Percentiles rank a stretch among this genome's conserved stretches.
phyloP scores from a whole-genome alignment of 202 grass and related monocot species.

The Brachypodium distachyon region DNA sequence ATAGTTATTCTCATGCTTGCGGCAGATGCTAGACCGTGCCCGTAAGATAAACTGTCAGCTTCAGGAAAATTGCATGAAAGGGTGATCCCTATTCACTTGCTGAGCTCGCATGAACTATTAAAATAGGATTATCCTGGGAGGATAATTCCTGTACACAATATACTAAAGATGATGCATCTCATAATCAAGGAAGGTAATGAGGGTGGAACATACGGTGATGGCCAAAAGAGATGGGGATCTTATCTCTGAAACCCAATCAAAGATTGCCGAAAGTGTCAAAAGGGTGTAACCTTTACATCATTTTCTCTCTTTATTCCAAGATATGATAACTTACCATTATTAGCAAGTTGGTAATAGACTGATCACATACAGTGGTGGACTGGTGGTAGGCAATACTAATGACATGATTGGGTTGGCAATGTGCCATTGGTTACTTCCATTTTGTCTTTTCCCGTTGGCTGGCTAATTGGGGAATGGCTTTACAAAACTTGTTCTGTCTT shows the following conservation, averaged over 20 bases:
- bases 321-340: not conserved
- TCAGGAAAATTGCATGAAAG: not conserved
- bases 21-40: not conserved
- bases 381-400: not conserved
- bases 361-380: not conserved
- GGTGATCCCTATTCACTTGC: not conserved
- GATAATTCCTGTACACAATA: not conserved
- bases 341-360: not conserved
- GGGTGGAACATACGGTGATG: not conserved
- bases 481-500: not conserved
- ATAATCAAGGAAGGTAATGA: not conserved
- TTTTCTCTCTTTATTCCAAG: conserved; percentile 16
- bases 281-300: not conserved
- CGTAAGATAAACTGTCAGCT: not conserved
- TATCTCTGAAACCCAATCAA: not conserved
- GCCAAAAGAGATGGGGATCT: not conserved
- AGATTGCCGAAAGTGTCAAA: conserved; percentile 2
- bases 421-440: not conserved
- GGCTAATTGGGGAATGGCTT: not conserved
- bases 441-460: not conserved
- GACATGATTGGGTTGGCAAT: not conserved
- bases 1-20: not conserved
- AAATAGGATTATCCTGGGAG: not conserved
- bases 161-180: not conserved
- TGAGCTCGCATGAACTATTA: not conserved